Evolutionary conservation across 805 yeast species (phyloP).

Genomic region (Nakazawaea anatomiae): DNA sequence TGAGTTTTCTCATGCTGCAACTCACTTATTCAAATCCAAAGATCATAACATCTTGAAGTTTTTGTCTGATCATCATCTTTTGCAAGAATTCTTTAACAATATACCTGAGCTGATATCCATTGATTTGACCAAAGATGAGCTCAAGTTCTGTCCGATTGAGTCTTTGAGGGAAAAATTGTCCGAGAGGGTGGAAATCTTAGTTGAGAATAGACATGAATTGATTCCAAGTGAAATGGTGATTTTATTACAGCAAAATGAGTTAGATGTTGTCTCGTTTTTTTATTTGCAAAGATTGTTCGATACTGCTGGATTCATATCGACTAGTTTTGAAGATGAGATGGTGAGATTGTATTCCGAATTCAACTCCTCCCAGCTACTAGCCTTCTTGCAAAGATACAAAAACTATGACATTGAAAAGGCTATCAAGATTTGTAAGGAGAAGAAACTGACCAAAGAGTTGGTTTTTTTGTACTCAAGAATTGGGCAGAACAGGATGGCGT

Average conservation of each 20-base stretch:
- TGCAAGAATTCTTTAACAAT: conserved; percentile 39
- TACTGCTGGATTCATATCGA: conserved; percentile 49
- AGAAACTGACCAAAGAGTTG: conserved; percentile 57
- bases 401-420: conserved; percentile 69
- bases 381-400: conserved; percentile 52
- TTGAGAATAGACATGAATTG: conserved; percentile 61
- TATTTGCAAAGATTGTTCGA: conserved; percentile 56
- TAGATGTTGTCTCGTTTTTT: conserved; percentile 52
- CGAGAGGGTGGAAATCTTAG: conserved; percentile 48
- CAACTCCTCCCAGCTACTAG: conserved; percentile 48
- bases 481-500: conserved; percentile 74
- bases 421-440: conserved; percentile 53
- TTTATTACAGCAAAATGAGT: conserved; percentile 33
- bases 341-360: conserved; percentile 60
- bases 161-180: conserved; percentile 32
- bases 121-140: conserved; percentile 31
- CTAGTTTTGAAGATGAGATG: conserved; percentile 60
- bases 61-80: conserved; percentile 56
- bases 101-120: conserved; percentile 48
- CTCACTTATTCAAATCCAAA: conserved; percentile 50
- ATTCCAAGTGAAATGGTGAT: conserved; percentile 45
- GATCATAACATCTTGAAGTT: conserved; percentile 53
- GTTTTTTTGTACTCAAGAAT: conserved; percentile 77
- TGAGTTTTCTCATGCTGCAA: conserved; percentile 58
- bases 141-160: conserved; percentile 34